phyloP scores from a whole-genome alignment of 768 basidiomycete genomes.

The Astraeus odoratus region DNA sequence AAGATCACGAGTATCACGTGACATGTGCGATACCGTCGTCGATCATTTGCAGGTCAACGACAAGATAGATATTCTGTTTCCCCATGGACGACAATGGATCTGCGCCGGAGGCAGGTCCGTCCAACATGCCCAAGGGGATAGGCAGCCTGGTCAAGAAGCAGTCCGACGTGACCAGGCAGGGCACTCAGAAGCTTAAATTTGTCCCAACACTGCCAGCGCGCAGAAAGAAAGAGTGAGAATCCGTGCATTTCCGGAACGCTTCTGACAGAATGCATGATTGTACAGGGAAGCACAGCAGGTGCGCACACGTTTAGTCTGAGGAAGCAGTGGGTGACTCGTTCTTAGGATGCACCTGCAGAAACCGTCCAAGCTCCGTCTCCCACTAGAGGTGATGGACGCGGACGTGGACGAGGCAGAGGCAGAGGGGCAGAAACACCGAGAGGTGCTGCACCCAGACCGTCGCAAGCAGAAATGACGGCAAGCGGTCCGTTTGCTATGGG shows the following conservation, averaged over 20 bases:
- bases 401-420: conserved; percentile 44
- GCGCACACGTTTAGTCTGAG: conserved; percentile 16
- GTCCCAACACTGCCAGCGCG: conserved; percentile 69
- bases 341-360: conserved; percentile 42
- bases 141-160: conserved; percentile 68
- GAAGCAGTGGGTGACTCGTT: conserved; percentile 1
- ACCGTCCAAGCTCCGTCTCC: conserved; percentile 24
- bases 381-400: conserved; percentile 38
- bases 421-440: conserved; percentile 50
- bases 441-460: conserved; percentile 36
- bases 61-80: too few relatives aligned
- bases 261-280: conserved; percentile 12
- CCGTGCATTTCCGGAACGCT: not conserved
- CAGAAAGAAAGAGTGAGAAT: conserved; percentile 64
- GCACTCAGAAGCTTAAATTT: conserved; percentile 74
- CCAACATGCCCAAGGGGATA: conserved; percentile 52
- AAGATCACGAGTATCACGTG: not conserved
- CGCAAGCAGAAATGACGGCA: conserved; percentile 68
- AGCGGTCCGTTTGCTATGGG: conserved; percentile 88
- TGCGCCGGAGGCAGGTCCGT: conserved; percentile 9
- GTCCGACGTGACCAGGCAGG: conserved; percentile 64
- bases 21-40: too few relatives aligned
- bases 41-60: too few relatives aligned
- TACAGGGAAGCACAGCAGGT: conserved; percentile 62
- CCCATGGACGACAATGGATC: conserved; percentile 4